Conservation (phyloP, 371 early-diverging fungal genomes). For the Funneliformis caledonium region DNA sequence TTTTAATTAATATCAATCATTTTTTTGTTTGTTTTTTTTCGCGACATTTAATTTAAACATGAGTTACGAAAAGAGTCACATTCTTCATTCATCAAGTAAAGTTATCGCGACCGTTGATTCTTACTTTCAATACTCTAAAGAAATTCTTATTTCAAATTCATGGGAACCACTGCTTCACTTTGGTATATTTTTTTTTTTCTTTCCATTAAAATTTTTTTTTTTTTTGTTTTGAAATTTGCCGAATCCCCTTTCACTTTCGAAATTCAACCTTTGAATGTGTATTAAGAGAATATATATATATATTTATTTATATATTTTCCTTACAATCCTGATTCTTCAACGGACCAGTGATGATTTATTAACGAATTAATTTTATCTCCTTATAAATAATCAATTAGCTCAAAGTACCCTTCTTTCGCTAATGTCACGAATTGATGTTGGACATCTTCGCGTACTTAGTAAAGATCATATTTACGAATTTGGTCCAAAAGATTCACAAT, state of each 20-base stretch:
- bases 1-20: background rate
- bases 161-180: slow-evolving; percentile 39
- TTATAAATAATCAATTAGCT: slow-evolving; percentile 16
- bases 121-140: slow-evolving; percentile 37
- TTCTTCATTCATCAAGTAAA: slow-evolving; percentile 41
- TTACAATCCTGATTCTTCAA: no score
- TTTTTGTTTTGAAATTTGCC: no score
- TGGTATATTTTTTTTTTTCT: slow-evolving; percentile 35
- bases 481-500: slow-evolving; percentile 44
- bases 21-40: background rate
- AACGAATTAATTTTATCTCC: background rate
- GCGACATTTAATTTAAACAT: background rate
- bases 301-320: no score
- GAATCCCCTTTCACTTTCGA: background rate
- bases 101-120: slow-evolving; percentile 38
- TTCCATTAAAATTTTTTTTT: background rate
- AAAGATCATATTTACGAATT: slow-evolving; percentile 43
- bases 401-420: slow-evolving; percentile 36
- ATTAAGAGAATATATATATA: no score
- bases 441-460: slow-evolving; percentile 45
- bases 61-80: background rate
- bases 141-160: slow-evolving; percentile 36
- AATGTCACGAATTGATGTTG: slow-evolving; percentile 39
- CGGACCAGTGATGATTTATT: background rate
- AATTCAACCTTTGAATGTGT: background rate